A percentile compares a stretch with the other conserved stretches of the same genome.
Conservation (phyloP, 169 alveolate species). For the Eimeria maxima region DNA sequence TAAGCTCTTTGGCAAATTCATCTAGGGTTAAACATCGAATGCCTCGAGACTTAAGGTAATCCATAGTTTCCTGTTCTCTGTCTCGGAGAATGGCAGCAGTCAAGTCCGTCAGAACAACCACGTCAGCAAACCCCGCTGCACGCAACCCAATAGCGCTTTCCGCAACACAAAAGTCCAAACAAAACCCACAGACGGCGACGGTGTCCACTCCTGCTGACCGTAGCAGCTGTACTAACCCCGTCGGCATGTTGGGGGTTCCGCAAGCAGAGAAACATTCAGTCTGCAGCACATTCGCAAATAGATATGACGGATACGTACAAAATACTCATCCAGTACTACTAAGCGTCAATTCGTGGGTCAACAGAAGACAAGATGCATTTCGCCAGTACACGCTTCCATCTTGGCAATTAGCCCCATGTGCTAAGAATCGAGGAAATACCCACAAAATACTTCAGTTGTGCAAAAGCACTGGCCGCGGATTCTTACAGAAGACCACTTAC, state of each 20-base stretch:
- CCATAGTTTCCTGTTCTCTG: background rate
- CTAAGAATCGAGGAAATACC: background rate
- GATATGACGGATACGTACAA: background rate
- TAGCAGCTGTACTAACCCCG: constrained; percentile 44
- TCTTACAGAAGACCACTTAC: background rate
- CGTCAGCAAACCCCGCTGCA: constrained; percentile 43
- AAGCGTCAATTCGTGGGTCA: background rate
- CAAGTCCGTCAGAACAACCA: constrained; percentile 45
- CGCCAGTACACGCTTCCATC: background rate
- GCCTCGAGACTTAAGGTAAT: background rate
- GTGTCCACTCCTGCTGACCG: constrained; percentile 2
- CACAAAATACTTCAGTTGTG: background rate
- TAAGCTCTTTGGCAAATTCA: background rate
- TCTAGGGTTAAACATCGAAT: background rate
- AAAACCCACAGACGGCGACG: constrained; percentile 64
- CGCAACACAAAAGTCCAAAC: constrained; percentile 72
- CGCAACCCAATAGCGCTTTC: constrained; percentile 59
- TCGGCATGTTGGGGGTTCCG: constrained; percentile 28
- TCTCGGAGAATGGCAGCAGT: constrained; percentile 14
- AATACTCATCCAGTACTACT: background rate
- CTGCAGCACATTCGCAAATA: constrained; percentile 15
- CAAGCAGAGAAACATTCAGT: constrained; percentile 71
- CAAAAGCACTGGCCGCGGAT: background rate
- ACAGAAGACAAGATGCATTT: background rate
- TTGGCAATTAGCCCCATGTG: background rate